Base-by-base conservation (phyloP, 2,329 filamentous ascomycete genomes). In the Geosmithia flava region DNA sequence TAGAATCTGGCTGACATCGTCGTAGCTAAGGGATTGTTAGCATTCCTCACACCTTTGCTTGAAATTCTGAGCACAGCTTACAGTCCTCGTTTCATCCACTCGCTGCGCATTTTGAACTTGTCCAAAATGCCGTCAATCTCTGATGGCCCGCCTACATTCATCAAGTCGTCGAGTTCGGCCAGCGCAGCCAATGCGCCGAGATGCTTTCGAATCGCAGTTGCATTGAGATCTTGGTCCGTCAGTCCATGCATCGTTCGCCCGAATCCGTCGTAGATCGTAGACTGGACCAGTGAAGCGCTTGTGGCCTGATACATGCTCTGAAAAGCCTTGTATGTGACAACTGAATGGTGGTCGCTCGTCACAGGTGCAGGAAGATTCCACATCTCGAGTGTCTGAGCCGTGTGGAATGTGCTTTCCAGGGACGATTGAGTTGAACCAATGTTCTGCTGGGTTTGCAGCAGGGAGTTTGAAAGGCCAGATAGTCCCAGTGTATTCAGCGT, bases 351-450 rank as follows among this genome's bases (percentile, higher is more conserved):
- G 13, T 74, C 69, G 45, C 75, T 77, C 2, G 72, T 67, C 7
- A 74, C 69, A 1, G 89, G 86, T 1, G 82, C 81, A 15, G 87
- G 85, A 19, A 97, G 74, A 59, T 96, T 90, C 93, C 93, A 98
- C 57, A 91, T 84, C 55, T 93, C 89, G 16, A 97, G 71, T 53
- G 84, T 85, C 51, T 87, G 78, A 19, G 90, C 89, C 6, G 87
- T 87, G 47, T 80, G 77, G 53, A 95, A 84, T 47, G 87, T 87
- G 52, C 76, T 84, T 44, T 88, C 83, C 7, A 85, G 69, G 1
- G 78, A 79, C 7, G 74, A 66, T 2, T 76, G 70, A 3, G 75
- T 75, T 27, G 70, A 72, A 37, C 79, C 76, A 10, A 76, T 65
- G 20, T 71, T 76, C 49, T 83, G 75, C 49, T 88, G 81, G 7